These are phyloP conservation scores for Lentinula aciculospora DNA, from an alignment of 768 basidiomycete species.

Conservation along the genomic window DNA sequence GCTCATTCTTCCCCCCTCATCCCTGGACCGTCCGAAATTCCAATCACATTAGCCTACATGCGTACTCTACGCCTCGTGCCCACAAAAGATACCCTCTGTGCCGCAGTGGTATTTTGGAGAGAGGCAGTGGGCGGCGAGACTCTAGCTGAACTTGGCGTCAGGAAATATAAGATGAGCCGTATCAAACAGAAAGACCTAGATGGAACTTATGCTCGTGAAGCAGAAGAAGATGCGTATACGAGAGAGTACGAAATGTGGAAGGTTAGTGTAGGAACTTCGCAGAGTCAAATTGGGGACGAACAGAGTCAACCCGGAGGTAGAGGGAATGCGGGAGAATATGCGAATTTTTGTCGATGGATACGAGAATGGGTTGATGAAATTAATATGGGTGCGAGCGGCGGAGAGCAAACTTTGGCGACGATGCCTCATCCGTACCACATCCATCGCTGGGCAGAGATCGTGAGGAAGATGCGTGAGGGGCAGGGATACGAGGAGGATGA, in stretches of 20 bases:
- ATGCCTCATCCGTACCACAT: constrained; percentile 3
- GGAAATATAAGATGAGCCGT: not conserved
- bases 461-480: constrained; percentile 2
- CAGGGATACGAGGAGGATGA: not conserved
- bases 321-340: constrained; percentile 3
- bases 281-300: too few relatives aligned
- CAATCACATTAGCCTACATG: not conserved
- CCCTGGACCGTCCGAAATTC: not conserved
- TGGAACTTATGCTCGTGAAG: too few relatives aligned
- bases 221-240: not conserved
- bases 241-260: not conserved
- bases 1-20: not conserved
- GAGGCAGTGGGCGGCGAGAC: constrained; percentile 2
- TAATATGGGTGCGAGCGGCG: not conserved
- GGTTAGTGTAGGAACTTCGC: not conserved
- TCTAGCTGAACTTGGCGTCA: not conserved
- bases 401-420: not conserved
- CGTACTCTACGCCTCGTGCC: not conserved
- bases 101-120: constrained; percentile 6
- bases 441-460: not conserved
- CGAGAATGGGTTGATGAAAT: constrained; percentile 5
- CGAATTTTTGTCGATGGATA: constrained; percentile 3
- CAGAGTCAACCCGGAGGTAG: not conserved
- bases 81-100: not conserved
- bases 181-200: not conserved